phyloP scores from a whole-genome alignment of 2,329 filamentous ascomycete genomes.

The Apiospora saccharicola region DNA sequence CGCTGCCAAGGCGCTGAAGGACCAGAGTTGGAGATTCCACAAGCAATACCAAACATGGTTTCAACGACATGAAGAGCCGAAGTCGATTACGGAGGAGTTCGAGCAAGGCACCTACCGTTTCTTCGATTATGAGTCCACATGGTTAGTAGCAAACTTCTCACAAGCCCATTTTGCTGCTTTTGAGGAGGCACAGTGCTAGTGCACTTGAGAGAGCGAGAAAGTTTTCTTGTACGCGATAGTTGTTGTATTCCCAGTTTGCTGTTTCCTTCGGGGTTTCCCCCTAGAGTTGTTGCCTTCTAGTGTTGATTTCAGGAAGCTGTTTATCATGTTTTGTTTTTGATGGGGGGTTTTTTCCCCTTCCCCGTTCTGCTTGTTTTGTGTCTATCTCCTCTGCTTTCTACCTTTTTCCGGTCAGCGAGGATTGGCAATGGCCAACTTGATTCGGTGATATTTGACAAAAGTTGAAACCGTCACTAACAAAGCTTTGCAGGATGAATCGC shows the following conservation, averaged over 20 bases:
- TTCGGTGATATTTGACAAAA: too few relatives aligned
- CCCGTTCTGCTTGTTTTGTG: neutral
- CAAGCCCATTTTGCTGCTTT: neutral
- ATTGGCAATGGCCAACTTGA: neutral
- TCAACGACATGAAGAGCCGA: slow-evolving; percentile 96
- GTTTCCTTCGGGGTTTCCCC: neutral
- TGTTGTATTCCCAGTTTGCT: slow-evolving; percentile 15
- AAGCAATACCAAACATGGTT: slow-evolving; percentile 99
- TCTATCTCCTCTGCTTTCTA: neutral
- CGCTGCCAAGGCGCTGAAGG: slow-evolving; percentile 95
- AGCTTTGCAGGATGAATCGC: slow-evolving; percentile 85
- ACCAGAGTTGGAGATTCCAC: slow-evolving; percentile 98
- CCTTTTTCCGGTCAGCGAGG: neutral
- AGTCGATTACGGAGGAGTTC: slow-evolving; percentile 97
- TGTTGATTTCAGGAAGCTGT: neutral
- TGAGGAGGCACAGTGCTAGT: slow-evolving; percentile 4
- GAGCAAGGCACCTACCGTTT: slow-evolving; percentile 99
- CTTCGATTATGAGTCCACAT: slow-evolving; percentile 99
- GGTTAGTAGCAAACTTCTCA: slow-evolving; percentile 64
- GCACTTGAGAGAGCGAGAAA: slow-evolving; percentile 6
- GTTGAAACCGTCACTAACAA: slow-evolving; percentile 35
- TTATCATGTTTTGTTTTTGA: neutral
- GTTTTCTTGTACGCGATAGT: slow-evolving; percentile 13
- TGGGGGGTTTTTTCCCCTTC: neutral
- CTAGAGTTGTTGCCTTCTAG: neutral